A percentile compares a stretch with the other conserved stretches of the same genome.
These are phyloP conservation scores for Cladosporium sp. DNA, from an alignment of 2,329 filamentous ascomycete genomes.

Conservation along the genomic window DNA sequence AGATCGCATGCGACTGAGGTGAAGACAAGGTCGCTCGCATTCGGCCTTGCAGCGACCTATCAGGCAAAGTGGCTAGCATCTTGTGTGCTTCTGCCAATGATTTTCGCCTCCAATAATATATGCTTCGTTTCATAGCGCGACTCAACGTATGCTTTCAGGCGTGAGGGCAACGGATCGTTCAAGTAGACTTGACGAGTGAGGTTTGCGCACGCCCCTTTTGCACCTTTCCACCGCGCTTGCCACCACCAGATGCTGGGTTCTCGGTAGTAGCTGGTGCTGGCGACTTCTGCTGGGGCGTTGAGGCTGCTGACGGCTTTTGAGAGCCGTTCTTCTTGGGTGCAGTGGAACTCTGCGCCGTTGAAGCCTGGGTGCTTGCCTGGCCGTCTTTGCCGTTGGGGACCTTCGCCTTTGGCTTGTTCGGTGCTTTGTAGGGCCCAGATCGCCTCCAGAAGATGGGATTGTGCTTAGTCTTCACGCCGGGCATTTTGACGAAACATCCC, in stretches of 20 bases:
- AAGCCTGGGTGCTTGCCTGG: slow-evolving; percentile 3
- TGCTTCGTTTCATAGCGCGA: too few relatives aligned
- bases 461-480: slow-evolving; percentile 23
- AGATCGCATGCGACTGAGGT: background rate
- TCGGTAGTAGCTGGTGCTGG: slow-evolving; percentile 1
- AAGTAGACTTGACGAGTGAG: slow-evolving; percentile 1
- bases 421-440: background rate
- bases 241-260: background rate
- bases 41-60: background rate
- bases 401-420: slow-evolving; percentile 4
- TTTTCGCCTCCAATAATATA: too few relatives aligned
- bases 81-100: too few relatives aligned
- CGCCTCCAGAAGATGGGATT: slow-evolving; percentile 18
- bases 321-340: slow-evolving; percentile 15
- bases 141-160: too few relatives aligned
- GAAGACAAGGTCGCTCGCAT: background rate
- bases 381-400: slow-evolving; percentile 3
- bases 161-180: too few relatives aligned
- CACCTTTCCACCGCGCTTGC: slow-evolving; percentile 7
- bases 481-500: slow-evolving; percentile 27
- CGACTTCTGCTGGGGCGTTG: slow-evolving; percentile 5
- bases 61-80: too few relatives aligned
- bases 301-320: slow-evolving; percentile 10
- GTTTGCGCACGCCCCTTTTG: background rate
- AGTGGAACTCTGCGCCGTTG: too few relatives aligned